Percentiles rank a stretch among this genome's conserved stretches.
These are phyloP conservation scores for Nakazawaea pomicola DNA, from an alignment of 805 yeast species.

Conservation along the genomic window DNA sequence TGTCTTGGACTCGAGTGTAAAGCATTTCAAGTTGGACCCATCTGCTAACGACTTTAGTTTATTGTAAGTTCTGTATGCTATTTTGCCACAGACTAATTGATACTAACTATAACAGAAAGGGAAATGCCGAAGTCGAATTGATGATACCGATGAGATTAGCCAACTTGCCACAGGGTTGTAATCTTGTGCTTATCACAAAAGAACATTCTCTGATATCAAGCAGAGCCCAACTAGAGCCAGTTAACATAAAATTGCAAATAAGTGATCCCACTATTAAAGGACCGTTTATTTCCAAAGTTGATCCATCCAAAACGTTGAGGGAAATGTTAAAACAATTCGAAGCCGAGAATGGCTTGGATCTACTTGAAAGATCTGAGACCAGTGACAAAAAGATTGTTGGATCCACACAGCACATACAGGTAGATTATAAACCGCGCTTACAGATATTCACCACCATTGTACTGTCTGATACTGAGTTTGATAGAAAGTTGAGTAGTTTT, in stretches of 20 bases:
- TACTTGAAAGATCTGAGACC: conserved; percentile 12
- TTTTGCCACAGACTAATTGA: too few species aligned
- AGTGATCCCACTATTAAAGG: conserved; percentile 16
- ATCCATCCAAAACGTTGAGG: conserved; percentile 12
- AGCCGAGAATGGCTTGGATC: conserved; percentile 1
- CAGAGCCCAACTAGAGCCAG: conserved; percentile 4
- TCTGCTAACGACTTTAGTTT: conserved; percentile 7
- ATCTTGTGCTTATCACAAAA: conserved; percentile 24
- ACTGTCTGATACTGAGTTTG: conserved; percentile 16
- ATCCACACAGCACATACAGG: conserved; percentile 3
- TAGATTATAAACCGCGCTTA: conserved; percentile 17
- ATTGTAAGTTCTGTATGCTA: conserved; percentile 10
- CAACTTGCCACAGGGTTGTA: conserved; percentile 40
- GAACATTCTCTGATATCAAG: background rate
- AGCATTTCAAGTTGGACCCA: conserved; percentile 30
- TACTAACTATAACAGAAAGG: too few species aligned
- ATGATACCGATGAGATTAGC: conserved; percentile 39
- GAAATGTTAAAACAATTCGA: conserved; percentile 18
- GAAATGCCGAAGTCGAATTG: conserved; percentile 27
- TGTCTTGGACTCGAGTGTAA: conserved; percentile 28
- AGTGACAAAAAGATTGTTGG: conserved; percentile 1
- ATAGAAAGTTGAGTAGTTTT: conserved; percentile 18
- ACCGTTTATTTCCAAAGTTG: conserved; percentile 13
- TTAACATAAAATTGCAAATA: conserved; percentile 21
- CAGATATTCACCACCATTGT: conserved; percentile 22